Evolutionary conservation across 495 filamentous ascomycete genomes (phyloP), one percentile per base, ranked within the genome.

Genomic region (Neurospora intermedia): DNA sequence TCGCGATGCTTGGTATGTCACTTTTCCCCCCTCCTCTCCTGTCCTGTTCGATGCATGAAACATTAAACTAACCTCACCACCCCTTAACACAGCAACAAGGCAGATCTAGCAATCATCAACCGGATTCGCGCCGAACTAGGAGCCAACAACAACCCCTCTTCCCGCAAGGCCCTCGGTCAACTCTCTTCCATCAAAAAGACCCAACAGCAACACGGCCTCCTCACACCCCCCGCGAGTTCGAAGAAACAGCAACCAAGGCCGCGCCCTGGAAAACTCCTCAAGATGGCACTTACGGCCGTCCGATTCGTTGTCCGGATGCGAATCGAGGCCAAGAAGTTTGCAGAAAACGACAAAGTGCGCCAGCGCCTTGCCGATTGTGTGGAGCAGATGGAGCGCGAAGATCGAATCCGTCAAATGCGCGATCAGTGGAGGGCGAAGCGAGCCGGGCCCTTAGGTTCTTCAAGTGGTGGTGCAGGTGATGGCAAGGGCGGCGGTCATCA

Each of bases 1-100:
- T 81, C 94, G 88, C 80, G 88, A 87, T 76, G 90, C 91, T 83
- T 99, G 95, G 96, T 98, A 89, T 77, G 93, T 90, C 59, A 66
- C 74, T 75, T 38, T 38, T 77, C 71, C 73, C 70, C 54, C 70
- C 73, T 62, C 69, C 69, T 46, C 69, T 38, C 69, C 69, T 8
- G 66, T 43, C 59, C 43, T 74, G 11, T 70, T 2, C 35, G 46
- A 38, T 6, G 1, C 59, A 69, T 27, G 6, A 62, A 41, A 74
- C 70, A 48, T 20, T 66, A 70, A 71, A 73, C 62, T 70, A 42
- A 69, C 39, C 5, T 9, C 59, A 43, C 4, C 43, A 13, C 20
- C 20, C 39, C 23, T 7, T 16, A 23, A 10, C 35, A 82, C 78
- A 98, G 95, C 81, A 99, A 98, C 85, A 91, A 95, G 81, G 93